These are phyloP conservation scores for Leccinum uliginosum DNA, from an alignment of 768 basidiomycete species.

Conservation along the genomic window DNA sequence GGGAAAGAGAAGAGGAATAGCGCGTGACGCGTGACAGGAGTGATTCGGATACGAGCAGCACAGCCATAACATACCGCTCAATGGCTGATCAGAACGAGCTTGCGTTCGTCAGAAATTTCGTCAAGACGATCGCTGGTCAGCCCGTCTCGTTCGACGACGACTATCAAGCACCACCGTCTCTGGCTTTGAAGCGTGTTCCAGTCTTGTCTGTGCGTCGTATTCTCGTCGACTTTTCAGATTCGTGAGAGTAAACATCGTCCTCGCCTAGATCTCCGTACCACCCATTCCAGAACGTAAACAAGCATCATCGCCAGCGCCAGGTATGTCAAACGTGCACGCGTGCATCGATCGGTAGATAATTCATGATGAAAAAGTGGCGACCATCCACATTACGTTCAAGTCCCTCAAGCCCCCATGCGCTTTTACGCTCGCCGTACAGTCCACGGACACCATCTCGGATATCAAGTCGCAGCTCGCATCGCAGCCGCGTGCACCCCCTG, in stretches of 20 bases:
- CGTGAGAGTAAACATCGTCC: conserved; percentile 3
- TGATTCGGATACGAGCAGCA: conserved; percentile 12
- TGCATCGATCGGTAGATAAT: conserved; percentile 8
- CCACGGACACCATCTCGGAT: conserved; percentile 76
- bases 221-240: not conserved
- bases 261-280: conserved; percentile 52
- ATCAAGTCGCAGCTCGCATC: conserved; percentile 76
- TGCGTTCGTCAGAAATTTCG: conserved; percentile 63
- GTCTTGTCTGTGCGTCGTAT: conserved; percentile 53
- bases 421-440: conserved; percentile 66
- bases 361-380: conserved; percentile 11
- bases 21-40: conserved; percentile 22
- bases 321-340: conserved; percentile 21
- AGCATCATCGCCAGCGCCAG: conserved; percentile 26
- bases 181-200: conserved; percentile 66
- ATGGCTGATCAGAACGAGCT: conserved; percentile 57
- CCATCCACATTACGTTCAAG: conserved; percentile 76
- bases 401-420: conserved; percentile 83
- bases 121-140: conserved; percentile 60
- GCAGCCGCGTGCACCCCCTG: conserved; percentile 65
- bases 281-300: conserved; percentile 53
- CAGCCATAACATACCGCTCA: conserved; percentile 22
- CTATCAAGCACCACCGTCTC: conserved; percentile 67
- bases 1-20: not conserved
- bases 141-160: conserved; percentile 68